Evolutionary conservation across 768 basidiomycete species (phyloP).

Genomic region (Daedaleopsis sinensis): DNA sequence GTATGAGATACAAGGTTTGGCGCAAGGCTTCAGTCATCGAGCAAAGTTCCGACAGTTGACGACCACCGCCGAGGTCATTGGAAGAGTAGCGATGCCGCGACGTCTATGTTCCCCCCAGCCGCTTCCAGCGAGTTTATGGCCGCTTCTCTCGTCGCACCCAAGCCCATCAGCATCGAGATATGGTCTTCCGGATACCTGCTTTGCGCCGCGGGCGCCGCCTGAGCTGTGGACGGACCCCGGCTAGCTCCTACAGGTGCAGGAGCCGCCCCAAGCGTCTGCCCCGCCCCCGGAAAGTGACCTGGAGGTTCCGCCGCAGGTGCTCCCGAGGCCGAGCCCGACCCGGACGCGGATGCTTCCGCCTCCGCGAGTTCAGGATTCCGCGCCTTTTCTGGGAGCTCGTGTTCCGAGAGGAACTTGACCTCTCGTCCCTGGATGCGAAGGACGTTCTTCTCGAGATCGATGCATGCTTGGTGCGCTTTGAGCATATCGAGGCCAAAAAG

Average conservation of each 20-base stretch:
- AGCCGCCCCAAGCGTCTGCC: constrained; percentile 57
- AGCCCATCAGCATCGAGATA: constrained; percentile 67
- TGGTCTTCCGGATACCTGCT: constrained; percentile 56
- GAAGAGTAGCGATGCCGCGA: constrained; percentile 88
- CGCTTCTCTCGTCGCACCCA: constrained; percentile 77
- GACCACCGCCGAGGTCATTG: constrained; percentile 24
- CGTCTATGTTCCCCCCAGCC: constrained; percentile 83
- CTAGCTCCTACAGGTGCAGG: constrained; percentile 35
- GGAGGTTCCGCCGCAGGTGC: constrained; percentile 18
- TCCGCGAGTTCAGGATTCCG: constrained; percentile 41
- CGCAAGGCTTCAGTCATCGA: no score
- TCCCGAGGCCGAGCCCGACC: constrained; percentile 7
- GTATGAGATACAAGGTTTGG: neutral
- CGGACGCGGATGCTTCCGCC: constrained; percentile 23
- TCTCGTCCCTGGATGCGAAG: constrained; percentile 93
- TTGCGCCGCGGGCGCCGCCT: constrained; percentile 19
- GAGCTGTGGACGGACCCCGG: constrained; percentile 23
- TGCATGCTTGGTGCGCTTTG: constrained; percentile 94
- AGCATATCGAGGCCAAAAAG: constrained; percentile 99
- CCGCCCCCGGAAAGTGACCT: constrained; percentile 66
- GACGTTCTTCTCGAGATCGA: constrained; percentile 88
- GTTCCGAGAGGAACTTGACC: constrained; percentile 88
- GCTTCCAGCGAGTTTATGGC: constrained; percentile 80
- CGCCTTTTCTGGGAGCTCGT: constrained; percentile 88
- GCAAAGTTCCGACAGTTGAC: no score